Evolutionary conservation across 176 grass and related monocot genomes (phyloP), one percentile per base, ranked within the genome.

Genomic region (Phoenix dactylifera): DNA sequence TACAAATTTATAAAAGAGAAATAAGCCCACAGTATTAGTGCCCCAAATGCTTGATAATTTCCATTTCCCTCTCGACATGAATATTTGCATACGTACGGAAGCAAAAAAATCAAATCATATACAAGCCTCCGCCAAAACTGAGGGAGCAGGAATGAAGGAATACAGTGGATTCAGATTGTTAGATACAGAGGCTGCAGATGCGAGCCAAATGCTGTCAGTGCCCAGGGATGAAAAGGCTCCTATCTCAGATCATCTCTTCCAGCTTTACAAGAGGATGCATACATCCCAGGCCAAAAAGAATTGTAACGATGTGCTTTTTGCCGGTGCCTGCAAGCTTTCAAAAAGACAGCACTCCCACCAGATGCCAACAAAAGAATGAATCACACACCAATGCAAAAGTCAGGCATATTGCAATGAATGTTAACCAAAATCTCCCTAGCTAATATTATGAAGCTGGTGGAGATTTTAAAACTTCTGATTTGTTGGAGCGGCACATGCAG

Each of bases 401-500:
- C 61, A 71, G 74, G 77, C 86, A 67, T 83, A 74, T 70, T 62
- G 59, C 66, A 57, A 26, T 26, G 19, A 29, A 58, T 50, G 58
- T 54, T 67, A 49, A 51, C 24, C 50, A 55, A 54, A 24, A 29
- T 55, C 15, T 17, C 26, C 48, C 4, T 64, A 62, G 20, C 58
- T 72, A 52, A 80, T 80, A 53, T 63, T 91, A 98, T 83, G 76
- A 69, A 68, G 44, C 63, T 68, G 80, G 62, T 55, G 76, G 74
- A 64, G 79, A 49, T 74, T 76, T 85, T 62, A 67, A 55, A 50
- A 26, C 63, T 81, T 85, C 84, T 48, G 78, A 68, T 88, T 74
- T 92, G 53, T 86, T 98, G 12, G 62, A 54, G 28, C 74, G 73
- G 74, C 88, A 98, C 84, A 98, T 89, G 76, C 93, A 98, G 54